phyloP scores from a whole-genome alignment of 177 flowering plant species.

The Vitis hybrid region DNA sequence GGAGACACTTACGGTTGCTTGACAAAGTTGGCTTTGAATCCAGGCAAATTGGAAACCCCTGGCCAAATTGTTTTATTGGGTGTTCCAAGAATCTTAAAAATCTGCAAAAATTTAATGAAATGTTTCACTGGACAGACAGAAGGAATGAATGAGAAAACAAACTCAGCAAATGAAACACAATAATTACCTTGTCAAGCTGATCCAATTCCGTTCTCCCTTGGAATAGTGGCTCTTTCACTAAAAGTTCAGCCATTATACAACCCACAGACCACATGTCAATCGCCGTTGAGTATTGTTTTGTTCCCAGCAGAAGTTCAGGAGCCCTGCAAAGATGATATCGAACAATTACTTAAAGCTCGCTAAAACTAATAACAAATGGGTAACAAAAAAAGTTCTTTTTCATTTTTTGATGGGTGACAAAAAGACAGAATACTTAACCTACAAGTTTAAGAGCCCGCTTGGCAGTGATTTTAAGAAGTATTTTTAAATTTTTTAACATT shows the following conservation, averaged over 20 bases:
- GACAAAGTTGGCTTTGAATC: constrained; percentile 55
- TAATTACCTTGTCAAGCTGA: constrained; percentile 63
- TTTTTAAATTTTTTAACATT: no score
- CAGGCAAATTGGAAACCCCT: constrained; percentile 62
- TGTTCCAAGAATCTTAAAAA: constrained; percentile 71
- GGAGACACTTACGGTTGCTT: constrained; percentile 62
- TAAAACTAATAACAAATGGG: no score
- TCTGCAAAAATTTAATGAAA: constrained; percentile 36
- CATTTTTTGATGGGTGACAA: no score
- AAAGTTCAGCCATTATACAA: constrained; percentile 53
- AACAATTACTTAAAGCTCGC: background rate
- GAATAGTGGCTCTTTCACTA: constrained; percentile 45
- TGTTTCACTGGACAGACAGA: background rate
- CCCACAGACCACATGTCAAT: constrained; percentile 62
- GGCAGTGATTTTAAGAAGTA: no score
- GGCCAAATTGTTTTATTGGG: constrained; percentile 87
- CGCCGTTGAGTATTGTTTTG: constrained; percentile 46
- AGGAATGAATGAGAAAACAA: background rate
- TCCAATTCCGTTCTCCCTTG: constrained; percentile 68
- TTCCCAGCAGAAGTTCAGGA: constrained; percentile 53
- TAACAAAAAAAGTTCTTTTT: no score
- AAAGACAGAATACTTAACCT: no score
- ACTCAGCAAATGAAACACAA: background rate
- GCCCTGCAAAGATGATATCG: constrained; percentile 30
- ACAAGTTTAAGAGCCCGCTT: no score